phyloP scores from a whole-genome alignment of 1,284 basidiomycete genomes.

The Irpex sp. region DNA sequence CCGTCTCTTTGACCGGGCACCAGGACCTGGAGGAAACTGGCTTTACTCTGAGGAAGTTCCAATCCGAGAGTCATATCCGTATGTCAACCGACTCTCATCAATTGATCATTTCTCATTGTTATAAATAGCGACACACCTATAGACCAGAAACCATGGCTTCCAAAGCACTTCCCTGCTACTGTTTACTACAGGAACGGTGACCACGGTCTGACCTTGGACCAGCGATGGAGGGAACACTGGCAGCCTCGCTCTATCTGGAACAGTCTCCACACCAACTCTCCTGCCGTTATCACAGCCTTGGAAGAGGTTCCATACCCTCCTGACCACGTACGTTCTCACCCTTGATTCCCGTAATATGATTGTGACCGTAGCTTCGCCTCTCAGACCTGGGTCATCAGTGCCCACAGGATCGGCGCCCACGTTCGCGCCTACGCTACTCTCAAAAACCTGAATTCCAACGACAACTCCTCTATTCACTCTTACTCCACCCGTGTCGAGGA shows the following conservation, averaged over 20 bases:
- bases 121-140: slow-evolving; percentile 3
- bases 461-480: slow-evolving; percentile 26
- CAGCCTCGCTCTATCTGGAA: slow-evolving; percentile 10
- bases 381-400: slow-evolving; percentile 6
- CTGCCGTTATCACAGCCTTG: slow-evolving; percentile 12
- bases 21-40: slow-evolving; percentile 13
- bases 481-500: slow-evolving; percentile 35
- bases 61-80: slow-evolving; percentile 10
- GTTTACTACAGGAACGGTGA: slow-evolving; percentile 8
- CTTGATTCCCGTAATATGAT: not conserved
- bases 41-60: slow-evolving; percentile 11
- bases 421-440: slow-evolving; percentile 32
- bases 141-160: slow-evolving; percentile 4
- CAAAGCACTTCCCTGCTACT: not conserved
- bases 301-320: slow-evolving; percentile 7
- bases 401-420: slow-evolving; percentile 9
- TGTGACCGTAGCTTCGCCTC: not conserved
- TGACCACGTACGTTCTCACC: slow-evolving; percentile 1
- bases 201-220: slow-evolving; percentile 6
- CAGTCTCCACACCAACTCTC: slow-evolving; percentile 14
- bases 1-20: slow-evolving; percentile 7
- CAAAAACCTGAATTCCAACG: slow-evolving; percentile 30
- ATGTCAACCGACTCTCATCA: not conserved
- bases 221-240: slow-evolving; percentile 15
- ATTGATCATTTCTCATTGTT: not conserved